phyloP scores from a whole-genome alignment of 2,329 filamentous ascomycete species.

The Penicillium sp. region DNA sequence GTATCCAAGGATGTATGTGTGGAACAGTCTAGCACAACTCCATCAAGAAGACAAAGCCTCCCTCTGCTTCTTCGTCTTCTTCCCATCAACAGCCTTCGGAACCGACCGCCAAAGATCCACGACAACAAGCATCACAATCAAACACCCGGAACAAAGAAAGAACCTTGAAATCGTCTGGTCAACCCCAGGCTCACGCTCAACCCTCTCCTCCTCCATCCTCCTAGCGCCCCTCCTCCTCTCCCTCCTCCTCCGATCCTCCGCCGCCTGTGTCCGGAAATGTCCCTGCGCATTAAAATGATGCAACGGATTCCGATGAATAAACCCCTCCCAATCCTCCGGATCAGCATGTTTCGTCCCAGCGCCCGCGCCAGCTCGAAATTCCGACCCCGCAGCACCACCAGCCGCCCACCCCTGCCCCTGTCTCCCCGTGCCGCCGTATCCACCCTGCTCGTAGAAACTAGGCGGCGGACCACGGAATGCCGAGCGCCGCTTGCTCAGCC shows the following conservation, averaged over 20 bases:
- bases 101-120: conserved; percentile 3
- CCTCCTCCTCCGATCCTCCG: conserved; percentile 49
- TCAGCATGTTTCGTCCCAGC: conserved; percentile 3
- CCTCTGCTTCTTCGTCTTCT: conserved; percentile 5
- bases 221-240: conserved; percentile 37
- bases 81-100: background rate
- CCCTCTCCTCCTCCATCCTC: conserved; percentile 17
- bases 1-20: background rate
- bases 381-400: conserved; percentile 20
- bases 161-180: conserved; percentile 26
- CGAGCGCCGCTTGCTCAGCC: conserved; percentile 65
- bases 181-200: background rate
- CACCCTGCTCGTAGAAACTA: conserved; percentile 73
- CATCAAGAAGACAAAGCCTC: conserved; percentile 1
- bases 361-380: background rate
- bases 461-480: conserved; percentile 79
- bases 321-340: conserved; percentile 30
- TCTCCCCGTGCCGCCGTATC: conserved; percentile 60
- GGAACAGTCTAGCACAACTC: background rate
- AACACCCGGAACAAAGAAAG: conserved; percentile 32
- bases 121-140: conserved; percentile 26
- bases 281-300: conserved; percentile 68
- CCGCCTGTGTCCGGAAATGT: conserved; percentile 65
- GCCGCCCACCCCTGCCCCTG: conserved; percentile 41
- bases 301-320: conserved; percentile 45